These are phyloP conservation scores for Ophiostoma piceae DNA, from an alignment of 2,329 filamentous ascomycete species.

Conservation along the genomic window DNA sequence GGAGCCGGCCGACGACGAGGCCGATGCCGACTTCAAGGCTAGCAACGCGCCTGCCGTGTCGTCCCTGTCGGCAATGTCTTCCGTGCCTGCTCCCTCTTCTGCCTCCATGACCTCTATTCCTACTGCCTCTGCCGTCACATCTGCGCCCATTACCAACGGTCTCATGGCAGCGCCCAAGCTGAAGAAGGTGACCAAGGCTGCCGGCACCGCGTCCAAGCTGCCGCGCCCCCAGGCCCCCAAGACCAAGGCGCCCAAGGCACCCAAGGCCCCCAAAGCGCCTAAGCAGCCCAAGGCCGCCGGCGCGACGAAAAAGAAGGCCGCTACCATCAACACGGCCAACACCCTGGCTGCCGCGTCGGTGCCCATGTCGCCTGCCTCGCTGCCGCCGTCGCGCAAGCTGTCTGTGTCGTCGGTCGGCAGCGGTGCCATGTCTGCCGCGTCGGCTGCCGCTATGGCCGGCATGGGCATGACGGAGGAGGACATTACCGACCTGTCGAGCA, in stretches of 20 bases:
- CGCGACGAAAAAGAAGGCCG: constrained; percentile 42
- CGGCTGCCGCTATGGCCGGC: constrained; percentile 30
- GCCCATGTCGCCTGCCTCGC: constrained; percentile 59
- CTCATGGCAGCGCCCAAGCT: constrained; percentile 39
- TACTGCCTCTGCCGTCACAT: neutral
- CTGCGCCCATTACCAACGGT: constrained; percentile 15
- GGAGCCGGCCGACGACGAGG: constrained; percentile 48
- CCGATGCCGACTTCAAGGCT: constrained; percentile 52
- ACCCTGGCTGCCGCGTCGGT: neutral
- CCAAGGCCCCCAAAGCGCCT: constrained; percentile 41
- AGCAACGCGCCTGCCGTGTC: constrained; percentile 35
- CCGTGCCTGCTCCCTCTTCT: neutral
- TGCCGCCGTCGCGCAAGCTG: constrained; percentile 69
- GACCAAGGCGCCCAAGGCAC: constrained; percentile 40
- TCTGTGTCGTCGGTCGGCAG: constrained; percentile 58
- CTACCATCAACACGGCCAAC: neutral
- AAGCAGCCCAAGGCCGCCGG: constrained; percentile 47
- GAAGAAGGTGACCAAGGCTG: constrained; percentile 38
- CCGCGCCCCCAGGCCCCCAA: constrained; percentile 35
- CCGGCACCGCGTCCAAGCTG: constrained; percentile 37
- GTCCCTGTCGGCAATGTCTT: neutral
- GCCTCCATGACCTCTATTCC: neutral
- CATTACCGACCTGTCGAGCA: constrained; percentile 84
- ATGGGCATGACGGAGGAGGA: constrained; percentile 67
- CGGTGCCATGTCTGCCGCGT: constrained; percentile 17